Conservation (phyloP, 2,329 filamentous ascomycete genomes). For the Stemphylium beticola region DNA sequence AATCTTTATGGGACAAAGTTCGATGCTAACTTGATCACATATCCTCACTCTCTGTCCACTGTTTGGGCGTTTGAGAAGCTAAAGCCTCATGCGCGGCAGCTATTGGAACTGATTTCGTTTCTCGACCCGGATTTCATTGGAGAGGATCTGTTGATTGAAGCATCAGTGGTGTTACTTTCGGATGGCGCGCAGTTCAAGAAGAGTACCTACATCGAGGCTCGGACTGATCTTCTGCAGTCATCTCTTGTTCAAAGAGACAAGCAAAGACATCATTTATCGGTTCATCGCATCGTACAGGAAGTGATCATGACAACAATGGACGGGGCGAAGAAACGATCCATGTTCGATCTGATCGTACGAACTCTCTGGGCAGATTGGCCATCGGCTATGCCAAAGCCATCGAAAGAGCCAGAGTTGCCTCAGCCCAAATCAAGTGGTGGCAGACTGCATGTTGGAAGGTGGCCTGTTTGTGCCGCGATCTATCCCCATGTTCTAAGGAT, state of each 20-base stretch:
- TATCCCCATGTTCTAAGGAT: constrained; percentile 14
- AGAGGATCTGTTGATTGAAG: constrained; percentile 10
- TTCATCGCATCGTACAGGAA: constrained; percentile 10
- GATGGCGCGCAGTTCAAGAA: constrained; percentile 2
- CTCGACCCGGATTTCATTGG: constrained; percentile 11
- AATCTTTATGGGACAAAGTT: constrained; percentile 8
- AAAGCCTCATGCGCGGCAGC: constrained; percentile 5
- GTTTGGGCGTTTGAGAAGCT: constrained; percentile 13
- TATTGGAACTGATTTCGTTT: constrained; percentile 11
- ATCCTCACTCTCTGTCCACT: constrained; percentile 7
- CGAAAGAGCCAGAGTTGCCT: constrained; percentile 4
- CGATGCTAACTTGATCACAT: not conserved
- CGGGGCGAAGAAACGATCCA: not conserved
- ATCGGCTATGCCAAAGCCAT: constrained; percentile 15
- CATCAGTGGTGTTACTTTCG: constrained; percentile 5
- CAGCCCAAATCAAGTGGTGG: constrained; percentile 9
- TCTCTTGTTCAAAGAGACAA: constrained; percentile 8
- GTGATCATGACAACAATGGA: constrained; percentile 4
- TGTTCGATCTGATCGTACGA: constrained; percentile 6
- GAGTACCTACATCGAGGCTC: constrained; percentile 1
- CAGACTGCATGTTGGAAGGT: constrained; percentile 1
- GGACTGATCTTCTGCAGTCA: constrained; percentile 7
- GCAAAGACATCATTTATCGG: constrained; percentile 6
- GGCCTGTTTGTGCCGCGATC: constrained; percentile 7
- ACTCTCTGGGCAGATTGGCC: constrained; percentile 10